These are phyloP conservation scores for Lepidium aucheri DNA, from an alignment of 345 rosid genomes.

Conservation along the genomic window DNA sequence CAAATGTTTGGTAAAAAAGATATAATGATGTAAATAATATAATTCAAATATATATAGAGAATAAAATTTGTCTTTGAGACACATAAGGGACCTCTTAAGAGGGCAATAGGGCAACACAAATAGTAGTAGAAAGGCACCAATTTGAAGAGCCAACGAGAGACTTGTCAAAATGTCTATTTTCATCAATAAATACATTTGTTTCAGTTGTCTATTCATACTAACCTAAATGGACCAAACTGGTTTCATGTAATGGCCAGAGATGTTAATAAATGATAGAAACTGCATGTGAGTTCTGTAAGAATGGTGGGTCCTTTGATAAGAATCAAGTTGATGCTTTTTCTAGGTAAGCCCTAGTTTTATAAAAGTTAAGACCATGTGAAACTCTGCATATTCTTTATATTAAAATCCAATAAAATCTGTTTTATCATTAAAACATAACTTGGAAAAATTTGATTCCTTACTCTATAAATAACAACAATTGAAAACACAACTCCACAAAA, in stretches of 20 bases:
- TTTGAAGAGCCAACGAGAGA: constrained; percentile 14
- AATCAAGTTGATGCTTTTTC: constrained; percentile 23
- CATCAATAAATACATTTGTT: constrained; percentile 21
- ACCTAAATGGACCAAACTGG: constrained; percentile 13
- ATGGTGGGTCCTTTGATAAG: constrained; percentile 25
- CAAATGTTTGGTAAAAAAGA: constrained; percentile 7
- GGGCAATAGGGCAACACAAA: constrained; percentile 5
- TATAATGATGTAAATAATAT: background rate
- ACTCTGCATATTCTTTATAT: constrained; percentile 11
- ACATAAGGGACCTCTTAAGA: constrained; percentile 14
- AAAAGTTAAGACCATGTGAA: constrained; percentile 18
- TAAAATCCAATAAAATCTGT: background rate
- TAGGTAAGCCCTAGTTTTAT: constrained; percentile 22
- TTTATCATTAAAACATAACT: constrained; percentile 3
- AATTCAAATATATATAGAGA: too few relatives aligned
- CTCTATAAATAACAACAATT: constrained; percentile 24
- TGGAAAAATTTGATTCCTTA: constrained; percentile 2
- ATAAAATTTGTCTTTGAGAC: background rate
- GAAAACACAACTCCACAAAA: constrained; percentile 10
- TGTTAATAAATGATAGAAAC: constrained; percentile 12
- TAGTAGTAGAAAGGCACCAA: constrained; percentile 16
- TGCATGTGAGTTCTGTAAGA: constrained; percentile 18
- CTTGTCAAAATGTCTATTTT: constrained; percentile 16
- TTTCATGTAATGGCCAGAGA: constrained; percentile 28
- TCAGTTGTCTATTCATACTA: constrained; percentile 19